Evolutionary conservation across 2,329 filamentous ascomycete species (phyloP).

Genomic region (Domatiomyces catenatus): DNA sequence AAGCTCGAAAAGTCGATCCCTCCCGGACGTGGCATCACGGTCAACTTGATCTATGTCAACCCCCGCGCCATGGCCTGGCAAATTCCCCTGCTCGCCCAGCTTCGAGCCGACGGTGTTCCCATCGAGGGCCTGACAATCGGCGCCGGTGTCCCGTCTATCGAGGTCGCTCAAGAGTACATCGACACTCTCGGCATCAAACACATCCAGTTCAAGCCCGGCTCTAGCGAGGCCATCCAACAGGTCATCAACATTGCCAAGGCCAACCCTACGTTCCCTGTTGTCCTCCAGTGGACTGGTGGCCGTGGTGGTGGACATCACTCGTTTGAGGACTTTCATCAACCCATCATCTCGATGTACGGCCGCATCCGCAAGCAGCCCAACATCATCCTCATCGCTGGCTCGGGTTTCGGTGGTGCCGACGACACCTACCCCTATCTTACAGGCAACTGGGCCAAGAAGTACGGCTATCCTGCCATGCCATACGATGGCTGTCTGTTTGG

Average conservation of each 20-base stretch:
- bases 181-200: slow-evolving; percentile 84
- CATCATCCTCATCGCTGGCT: slow-evolving; percentile 76
- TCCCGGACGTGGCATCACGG: slow-evolving; percentile 69
- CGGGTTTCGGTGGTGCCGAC: slow-evolving; percentile 77
- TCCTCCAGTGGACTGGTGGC: slow-evolving; percentile 89
- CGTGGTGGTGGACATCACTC: slow-evolving; percentile 90
- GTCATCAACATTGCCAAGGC: slow-evolving; percentile 88
- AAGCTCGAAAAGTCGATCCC: slow-evolving; percentile 78
- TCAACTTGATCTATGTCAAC: slow-evolving; percentile 86
- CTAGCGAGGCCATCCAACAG: slow-evolving; percentile 70
- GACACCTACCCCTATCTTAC: slow-evolving; percentile 89
- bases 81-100: slow-evolving; percentile 64
- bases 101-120: slow-evolving; percentile 71
- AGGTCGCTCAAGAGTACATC: slow-evolving; percentile 87
- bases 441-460: slow-evolving; percentile 73
- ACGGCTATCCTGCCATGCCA: slow-evolving; percentile 81
- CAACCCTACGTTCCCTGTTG: slow-evolving; percentile 84
- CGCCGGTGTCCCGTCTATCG: slow-evolving; percentile 82
- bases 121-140: slow-evolving; percentile 88
- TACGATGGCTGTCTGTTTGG: slow-evolving; percentile 86
- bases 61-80: slow-evolving; percentile 85
- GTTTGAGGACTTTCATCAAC: slow-evolving; percentile 88
- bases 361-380: slow-evolving; percentile 75
- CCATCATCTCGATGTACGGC: slow-evolving; percentile 78
- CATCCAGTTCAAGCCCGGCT: slow-evolving; percentile 88